Conservation (phyloP, 2,329 filamentous ascomycete species). For the Pezicula carpinea region DNA sequence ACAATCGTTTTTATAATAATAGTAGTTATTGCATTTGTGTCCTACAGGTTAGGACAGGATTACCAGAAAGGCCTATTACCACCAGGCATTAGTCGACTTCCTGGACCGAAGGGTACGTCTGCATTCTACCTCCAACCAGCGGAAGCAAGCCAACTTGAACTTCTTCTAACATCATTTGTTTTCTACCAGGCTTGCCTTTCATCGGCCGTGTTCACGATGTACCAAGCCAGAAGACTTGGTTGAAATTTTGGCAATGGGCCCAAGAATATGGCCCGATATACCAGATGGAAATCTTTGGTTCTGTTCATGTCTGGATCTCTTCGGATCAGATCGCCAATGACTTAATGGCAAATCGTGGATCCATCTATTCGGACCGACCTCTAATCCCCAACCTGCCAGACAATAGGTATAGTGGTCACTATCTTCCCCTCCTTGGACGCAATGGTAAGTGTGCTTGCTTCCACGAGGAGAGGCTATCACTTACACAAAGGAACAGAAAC, state of each 20-base stretch:
- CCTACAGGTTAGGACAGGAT: no score
- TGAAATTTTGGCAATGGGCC: constrained; percentile 45
- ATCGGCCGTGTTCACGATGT: constrained; percentile 43
- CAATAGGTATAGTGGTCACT: constrained; percentile 42
- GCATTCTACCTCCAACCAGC: no score
- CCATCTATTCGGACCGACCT: constrained; percentile 44
- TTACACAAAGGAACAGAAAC: constrained; percentile 30
- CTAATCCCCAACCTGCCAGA: constrained; percentile 42
- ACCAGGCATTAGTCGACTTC: no score
- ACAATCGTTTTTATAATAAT: no score
- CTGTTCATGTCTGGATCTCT: constrained; percentile 43
- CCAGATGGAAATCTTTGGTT: constrained; percentile 41
- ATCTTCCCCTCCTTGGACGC: constrained; percentile 39
- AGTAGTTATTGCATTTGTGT: no score
- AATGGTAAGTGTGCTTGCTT: constrained; percentile 30
- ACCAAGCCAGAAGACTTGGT: constrained; percentile 36
- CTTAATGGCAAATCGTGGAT: constrained; percentile 35
- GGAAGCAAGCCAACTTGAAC: not conserved
- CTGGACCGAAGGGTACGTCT: no score
- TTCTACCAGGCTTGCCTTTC: constrained; percentile 34
- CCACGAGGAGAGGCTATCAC: not conserved
- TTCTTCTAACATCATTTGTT: not conserved
- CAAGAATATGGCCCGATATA: constrained; percentile 43
- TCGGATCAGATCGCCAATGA: constrained; percentile 41
- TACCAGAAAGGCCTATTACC: no score